These are phyloP conservation scores for Podospora tetraspora DNA, from an alignment of 495 filamentous ascomycete species.

Conservation along the genomic window DNA sequence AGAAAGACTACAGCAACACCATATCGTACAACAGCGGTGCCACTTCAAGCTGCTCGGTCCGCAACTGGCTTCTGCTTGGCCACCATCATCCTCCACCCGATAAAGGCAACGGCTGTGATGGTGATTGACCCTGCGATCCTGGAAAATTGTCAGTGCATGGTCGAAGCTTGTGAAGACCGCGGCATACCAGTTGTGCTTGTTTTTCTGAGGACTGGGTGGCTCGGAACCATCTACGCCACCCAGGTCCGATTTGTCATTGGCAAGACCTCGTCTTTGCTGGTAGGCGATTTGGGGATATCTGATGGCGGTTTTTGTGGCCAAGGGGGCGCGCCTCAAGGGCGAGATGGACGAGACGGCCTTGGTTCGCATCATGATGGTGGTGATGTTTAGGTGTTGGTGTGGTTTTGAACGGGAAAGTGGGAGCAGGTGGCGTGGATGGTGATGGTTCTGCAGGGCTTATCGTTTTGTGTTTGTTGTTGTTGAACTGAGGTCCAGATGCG, in stretches of 20 bases:
- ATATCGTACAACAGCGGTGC: background rate
- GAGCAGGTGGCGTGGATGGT: background rate
- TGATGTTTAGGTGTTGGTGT: background rate
- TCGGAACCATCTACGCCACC: constrained; percentile 5
- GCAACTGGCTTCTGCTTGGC: background rate
- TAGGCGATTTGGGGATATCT: background rate
- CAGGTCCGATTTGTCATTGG: background rate
- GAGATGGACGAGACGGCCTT: background rate
- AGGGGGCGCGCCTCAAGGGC: background rate
- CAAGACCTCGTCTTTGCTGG: constrained; percentile 1
- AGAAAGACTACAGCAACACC: background rate
- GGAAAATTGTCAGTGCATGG: background rate
- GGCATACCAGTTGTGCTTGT: constrained; percentile 7
- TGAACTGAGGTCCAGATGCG: background rate
- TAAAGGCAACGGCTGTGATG: background rate
- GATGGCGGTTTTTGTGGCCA: background rate
- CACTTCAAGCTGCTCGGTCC: background rate
- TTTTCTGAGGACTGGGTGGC: constrained; percentile 1
- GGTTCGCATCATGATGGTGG: background rate
- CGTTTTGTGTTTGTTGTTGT: background rate
- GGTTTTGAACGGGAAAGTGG: background rate
- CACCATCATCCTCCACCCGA: constrained; percentile 8
- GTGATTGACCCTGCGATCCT: constrained; percentile 7
- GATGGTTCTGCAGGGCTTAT: background rate
- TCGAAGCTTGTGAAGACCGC: background rate